Conservation (phyloP, 139 green algal species). For the Haematococcus lacustris region DNA sequence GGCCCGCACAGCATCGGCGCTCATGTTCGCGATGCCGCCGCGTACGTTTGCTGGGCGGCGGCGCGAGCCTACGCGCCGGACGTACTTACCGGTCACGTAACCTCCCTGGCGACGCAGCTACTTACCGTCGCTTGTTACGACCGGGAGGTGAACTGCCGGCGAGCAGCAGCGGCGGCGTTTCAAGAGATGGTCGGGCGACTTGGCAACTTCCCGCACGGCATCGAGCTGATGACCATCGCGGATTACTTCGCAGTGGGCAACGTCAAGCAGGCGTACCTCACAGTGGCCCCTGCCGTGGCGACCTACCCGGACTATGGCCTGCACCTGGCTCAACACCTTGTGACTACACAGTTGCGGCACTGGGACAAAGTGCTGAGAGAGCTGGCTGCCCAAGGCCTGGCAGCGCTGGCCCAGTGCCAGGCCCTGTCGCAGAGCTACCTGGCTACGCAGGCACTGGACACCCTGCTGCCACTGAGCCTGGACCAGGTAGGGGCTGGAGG, state of each 20-base stretch:
- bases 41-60: slow-evolving; percentile 96
- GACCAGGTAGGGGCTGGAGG: slow-evolving; percentile 15
- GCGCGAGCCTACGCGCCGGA: slow-evolving; percentile 75
- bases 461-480: slow-evolving; percentile 42
- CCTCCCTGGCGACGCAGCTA: slow-evolving; percentile 62
- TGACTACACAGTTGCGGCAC: slow-evolving; percentile 77
- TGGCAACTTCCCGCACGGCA: slow-evolving; percentile 81
- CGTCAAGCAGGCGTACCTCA: slow-evolving; percentile 53
- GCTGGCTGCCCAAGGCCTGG: slow-evolving; percentile 68
- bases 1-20: slow-evolving; percentile 84
- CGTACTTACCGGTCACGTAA: slow-evolving; percentile 37
- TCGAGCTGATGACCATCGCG: slow-evolving; percentile 78
- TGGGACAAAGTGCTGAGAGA: slow-evolving; percentile 83
- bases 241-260: slow-evolving; percentile 89
- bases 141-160: slow-evolving; percentile 76
- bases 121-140: slow-evolving; percentile 87
- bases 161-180: slow-evolving; percentile 90
- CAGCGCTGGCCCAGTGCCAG: slow-evolving; percentile 48
- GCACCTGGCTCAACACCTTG: slow-evolving; percentile 66
- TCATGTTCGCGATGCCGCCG: slow-evolving; percentile 90
- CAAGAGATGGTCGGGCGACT: slow-evolving; percentile 91
- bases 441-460: slow-evolving; percentile 24
- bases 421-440: slow-evolving; percentile 32
- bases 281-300: slow-evolving; percentile 55
- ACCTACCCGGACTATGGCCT: slow-evolving; percentile 52